Conservation (phyloP, 768 basidiomycete genomes). For the Auriscalpium orientale region DNA sequence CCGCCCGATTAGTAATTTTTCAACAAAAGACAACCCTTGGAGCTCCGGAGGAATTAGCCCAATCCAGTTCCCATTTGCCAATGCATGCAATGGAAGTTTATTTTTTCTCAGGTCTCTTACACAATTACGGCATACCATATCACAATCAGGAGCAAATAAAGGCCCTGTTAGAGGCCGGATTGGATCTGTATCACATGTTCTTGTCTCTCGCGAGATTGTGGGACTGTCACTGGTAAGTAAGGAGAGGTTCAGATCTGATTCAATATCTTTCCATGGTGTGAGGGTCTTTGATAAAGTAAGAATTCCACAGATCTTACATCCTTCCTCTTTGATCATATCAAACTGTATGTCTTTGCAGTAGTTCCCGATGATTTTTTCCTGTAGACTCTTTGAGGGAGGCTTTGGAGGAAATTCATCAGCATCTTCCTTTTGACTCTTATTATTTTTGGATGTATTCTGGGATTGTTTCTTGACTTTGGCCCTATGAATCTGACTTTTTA, state of each 20-base stretch:
- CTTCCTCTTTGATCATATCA: background rate
- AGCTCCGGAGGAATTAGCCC: too few species aligned
- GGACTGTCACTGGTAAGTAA: background rate
- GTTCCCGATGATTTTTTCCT: background rate
- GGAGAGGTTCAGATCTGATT: background rate
- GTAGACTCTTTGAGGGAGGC: background rate
- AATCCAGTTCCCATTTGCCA: too few species aligned
- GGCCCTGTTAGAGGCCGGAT: background rate
- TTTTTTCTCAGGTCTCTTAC: background rate
- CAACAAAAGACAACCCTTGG: too few species aligned
- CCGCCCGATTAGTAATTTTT: slow-evolving; percentile 3
- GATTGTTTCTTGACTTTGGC: background rate
- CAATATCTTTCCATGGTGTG: background rate
- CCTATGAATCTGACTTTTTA: background rate
- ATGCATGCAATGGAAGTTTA: background rate
- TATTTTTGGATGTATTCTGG: too few species aligned
- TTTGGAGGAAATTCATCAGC: background rate
- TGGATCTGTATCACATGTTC: background rate
- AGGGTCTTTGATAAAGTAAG: too few species aligned
- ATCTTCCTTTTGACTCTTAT: background rate
- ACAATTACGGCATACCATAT: background rate
- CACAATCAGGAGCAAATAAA: background rate
- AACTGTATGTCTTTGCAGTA: background rate
- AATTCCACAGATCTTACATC: too few species aligned
- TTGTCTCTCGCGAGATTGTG: background rate